Evolutionary conservation across 306 rosid genomes (phyloP).

Genomic region (Arachis hypogaea): DNA sequence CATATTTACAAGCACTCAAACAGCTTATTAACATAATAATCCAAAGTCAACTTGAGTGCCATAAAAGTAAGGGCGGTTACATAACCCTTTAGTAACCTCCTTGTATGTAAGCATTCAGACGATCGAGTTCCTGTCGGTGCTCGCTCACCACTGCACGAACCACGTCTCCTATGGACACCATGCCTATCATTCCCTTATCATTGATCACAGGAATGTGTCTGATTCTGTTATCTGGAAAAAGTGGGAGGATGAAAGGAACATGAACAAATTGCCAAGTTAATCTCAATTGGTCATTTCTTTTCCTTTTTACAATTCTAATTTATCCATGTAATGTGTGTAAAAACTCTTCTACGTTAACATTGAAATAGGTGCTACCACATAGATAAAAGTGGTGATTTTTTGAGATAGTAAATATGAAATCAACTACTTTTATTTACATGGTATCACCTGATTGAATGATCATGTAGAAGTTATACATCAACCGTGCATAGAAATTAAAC

Average conservation of each 20-base stretch:
- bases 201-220: slow-evolving; percentile 95
- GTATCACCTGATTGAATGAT: too few species aligned
- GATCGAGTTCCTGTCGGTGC: slow-evolving; percentile 93
- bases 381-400: too few species aligned
- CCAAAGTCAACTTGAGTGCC: slow-evolving; percentile 42
- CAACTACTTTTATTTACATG: too few species aligned
- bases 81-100: slow-evolving; percentile 83
- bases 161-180: slow-evolving; percentile 99
- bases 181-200: slow-evolving; percentile 79
- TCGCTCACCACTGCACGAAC: slow-evolving; percentile 97
- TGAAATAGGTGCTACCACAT: too few species aligned
- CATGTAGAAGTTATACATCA: too few species aligned
- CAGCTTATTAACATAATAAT: slow-evolving; percentile 54
- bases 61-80: slow-evolving; percentile 32
- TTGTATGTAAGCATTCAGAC: slow-evolving; percentile 91
- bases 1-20: slow-evolving; percentile 58
- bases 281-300: background rate
- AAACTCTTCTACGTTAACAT: too few species aligned
- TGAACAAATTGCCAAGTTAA: slow-evolving; percentile 12
- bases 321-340: background rate
- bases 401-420: too few species aligned
- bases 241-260: slow-evolving; percentile 9
- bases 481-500: too few species aligned
- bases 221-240: slow-evolving; percentile 75
- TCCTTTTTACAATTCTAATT: background rate